Evolutionary conservation across 2,329 filamentous ascomycete genomes (phyloP).

Genomic region (Pyrenophora seminiperda): DNA sequence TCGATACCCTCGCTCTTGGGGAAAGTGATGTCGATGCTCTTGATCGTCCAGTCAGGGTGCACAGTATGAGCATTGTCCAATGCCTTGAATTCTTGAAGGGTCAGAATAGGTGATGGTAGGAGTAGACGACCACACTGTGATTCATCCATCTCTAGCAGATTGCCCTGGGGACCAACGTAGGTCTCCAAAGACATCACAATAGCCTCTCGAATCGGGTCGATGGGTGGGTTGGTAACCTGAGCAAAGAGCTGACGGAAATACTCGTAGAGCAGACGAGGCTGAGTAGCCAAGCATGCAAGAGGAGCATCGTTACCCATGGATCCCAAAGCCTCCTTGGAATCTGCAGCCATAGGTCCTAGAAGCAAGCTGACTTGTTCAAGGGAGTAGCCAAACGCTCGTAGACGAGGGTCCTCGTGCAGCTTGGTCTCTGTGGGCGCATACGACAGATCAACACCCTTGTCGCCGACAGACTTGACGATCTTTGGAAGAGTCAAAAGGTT

Average conservation of each 20-base stretch:
- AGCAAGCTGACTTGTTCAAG: conserved; percentile 93
- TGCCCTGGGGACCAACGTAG: conserved; percentile 94
- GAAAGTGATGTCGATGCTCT: conserved; percentile 91
- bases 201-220: conserved; percentile 94
- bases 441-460: conserved; percentile 66
- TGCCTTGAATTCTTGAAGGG: conserved; percentile 88
- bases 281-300: conserved; percentile 85
- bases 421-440: conserved; percentile 69
- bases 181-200: conserved; percentile 98
- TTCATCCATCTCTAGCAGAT: conserved; percentile 89
- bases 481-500: conserved; percentile 82
- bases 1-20: conserved; percentile 80
- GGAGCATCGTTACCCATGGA: conserved; percentile 99
- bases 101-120: conserved; percentile 85
- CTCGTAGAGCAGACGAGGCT: conserved; percentile 87
- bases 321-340: conserved; percentile 94
- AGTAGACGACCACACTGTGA: conserved; percentile 86
- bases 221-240: conserved; percentile 96
- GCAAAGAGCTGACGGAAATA: conserved; percentile 98
- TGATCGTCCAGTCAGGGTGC: conserved; percentile 82
- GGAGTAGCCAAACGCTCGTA: conserved; percentile 90
- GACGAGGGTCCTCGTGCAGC: conserved; percentile 81
- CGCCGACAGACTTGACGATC: conserved; percentile 66
- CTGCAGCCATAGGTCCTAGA: conserved; percentile 92
- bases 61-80: conserved; percentile 75